Evolutionary conservation across 2,329 filamentous ascomycete species (phyloP), one percentile per base, ranked within the genome.

Genomic region (Pseudocercospora crystallina): DNA sequence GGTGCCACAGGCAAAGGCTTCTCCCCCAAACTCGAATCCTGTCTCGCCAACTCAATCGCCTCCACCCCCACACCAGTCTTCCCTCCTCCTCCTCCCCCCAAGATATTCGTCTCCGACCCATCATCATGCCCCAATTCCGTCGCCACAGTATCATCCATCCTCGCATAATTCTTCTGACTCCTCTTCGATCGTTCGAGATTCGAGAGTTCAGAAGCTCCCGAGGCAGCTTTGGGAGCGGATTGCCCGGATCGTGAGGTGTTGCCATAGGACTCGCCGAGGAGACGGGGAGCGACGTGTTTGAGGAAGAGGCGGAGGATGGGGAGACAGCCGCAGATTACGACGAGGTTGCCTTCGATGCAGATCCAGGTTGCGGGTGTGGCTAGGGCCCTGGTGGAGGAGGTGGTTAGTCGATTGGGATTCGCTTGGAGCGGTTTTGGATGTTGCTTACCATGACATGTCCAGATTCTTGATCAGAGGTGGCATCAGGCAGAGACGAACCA

Each of bases 271-370:
- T 57, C 51, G 34, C 55, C 52, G 17, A 58, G 53, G 14, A 50
- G 31, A 2, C 52, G 46, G n/a, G 55, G 55, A 13, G 52, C 53
- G 12, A 54, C 52, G 41, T 58, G 51, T 20, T 47, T 49, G 43
- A 54, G 45, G 49, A 55, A 58, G 31, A 55, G 55, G 9, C 52
- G 51, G 1, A 58, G 30, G 35, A 53, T 51, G 11, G 55, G 55
- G 2, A 58, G 38, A 17, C 48, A 58, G 13, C 51, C 51, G 30
- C 55, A 58, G 35, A 58, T 55, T 13, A 55, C 46, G 20, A 58
- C 49, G 26, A 58, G 49, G 39, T 50, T 55, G n/a, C 41, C 55
- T 36, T 58, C 55, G 36, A 58, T 49, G 38, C 51, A 55, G 30
- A 58, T 58, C 52, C 52, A 58, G 5, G 39, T 53, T 7, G 51